These are phyloP conservation scores for Isabelozyma gotoi DNA, from an alignment of 805 yeast genomes.

Conservation along the genomic window DNA sequence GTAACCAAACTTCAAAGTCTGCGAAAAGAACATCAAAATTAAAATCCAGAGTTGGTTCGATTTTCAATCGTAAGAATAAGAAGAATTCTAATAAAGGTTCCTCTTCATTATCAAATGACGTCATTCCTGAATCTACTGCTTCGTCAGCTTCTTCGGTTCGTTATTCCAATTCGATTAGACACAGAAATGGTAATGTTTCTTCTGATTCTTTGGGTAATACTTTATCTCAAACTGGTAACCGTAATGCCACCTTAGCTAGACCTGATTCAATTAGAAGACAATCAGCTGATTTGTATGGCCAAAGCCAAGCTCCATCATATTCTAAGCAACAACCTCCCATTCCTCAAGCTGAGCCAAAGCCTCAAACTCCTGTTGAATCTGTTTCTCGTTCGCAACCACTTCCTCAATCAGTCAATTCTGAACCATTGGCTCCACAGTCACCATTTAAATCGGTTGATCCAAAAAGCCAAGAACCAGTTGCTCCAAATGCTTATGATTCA, in stretches of 20 bases:
- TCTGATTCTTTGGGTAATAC: conserved; percentile 7
- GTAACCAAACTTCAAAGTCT: neutral
- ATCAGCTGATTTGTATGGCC: neutral
- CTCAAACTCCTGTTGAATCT: neutral
- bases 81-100: conserved; percentile 13
- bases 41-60: conserved; percentile 73
- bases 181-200: conserved; percentile 2
- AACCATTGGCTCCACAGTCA: neutral
- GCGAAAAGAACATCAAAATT: conserved; percentile 40
- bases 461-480: conserved; percentile 2
- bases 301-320: neutral
- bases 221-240: neutral
- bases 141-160: conserved; percentile 13
- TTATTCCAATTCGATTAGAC: neutral
- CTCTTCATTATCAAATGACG: conserved; percentile 12
- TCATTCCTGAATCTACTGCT: conserved; percentile 31
- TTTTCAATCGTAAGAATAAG: conserved; percentile 64
- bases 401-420: neutral
- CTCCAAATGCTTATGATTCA: conserved; percentile 19
- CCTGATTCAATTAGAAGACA: neutral
- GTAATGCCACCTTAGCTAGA: neutral
- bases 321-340: neutral
- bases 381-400: neutral
- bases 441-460: conserved; percentile 4
- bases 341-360: conserved; percentile 13